These are phyloP conservation scores for Dioscorea zingiberensis DNA, from an alignment of 106 monocot genomes.

Conservation along the genomic window DNA sequence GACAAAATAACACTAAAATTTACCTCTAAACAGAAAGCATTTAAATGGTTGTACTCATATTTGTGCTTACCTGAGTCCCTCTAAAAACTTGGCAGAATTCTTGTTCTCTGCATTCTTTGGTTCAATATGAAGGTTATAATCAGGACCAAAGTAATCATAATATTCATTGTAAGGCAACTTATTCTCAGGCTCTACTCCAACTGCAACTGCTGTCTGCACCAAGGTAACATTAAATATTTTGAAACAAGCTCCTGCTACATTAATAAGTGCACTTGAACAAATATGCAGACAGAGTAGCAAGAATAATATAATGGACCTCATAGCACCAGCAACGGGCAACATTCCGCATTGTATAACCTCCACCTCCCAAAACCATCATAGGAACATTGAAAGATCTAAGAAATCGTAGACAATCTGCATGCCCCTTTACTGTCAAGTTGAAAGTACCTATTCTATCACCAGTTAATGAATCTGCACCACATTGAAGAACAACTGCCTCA, in stretches of 20 bases:
- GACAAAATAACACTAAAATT: no score
- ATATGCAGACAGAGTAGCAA: neutral
- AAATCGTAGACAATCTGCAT: constrained; percentile 7
- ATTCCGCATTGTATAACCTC: constrained; percentile 15
- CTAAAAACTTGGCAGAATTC: constrained; percentile 7
- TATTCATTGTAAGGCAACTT: constrained; percentile 17
- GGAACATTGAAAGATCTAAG: constrained; percentile 17
- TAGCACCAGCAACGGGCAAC: constrained; percentile 23
- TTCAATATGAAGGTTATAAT: constrained; percentile 12
- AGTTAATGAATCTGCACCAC: constrained; percentile 11
- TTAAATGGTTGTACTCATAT: neutral
- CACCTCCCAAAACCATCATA: constrained; percentile 12
- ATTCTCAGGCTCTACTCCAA: constrained; percentile 17
- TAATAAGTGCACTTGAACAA: neutral
- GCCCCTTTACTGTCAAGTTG: constrained; percentile 10
- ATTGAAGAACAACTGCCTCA: constrained; percentile 12
- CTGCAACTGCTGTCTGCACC: constrained; percentile 13
- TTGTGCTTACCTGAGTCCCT: neutral
- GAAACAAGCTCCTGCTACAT: no score
- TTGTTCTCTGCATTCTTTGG: constrained; percentile 1
- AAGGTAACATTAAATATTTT: neutral
- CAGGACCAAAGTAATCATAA: constrained; percentile 17
- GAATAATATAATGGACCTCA: constrained; percentile 2
- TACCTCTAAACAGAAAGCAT: no score
- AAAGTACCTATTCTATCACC: constrained; percentile 10